Evolutionary conservation across 2,329 filamentous ascomycete species (phyloP).

Genomic region (Talaromyces sp.): DNA sequence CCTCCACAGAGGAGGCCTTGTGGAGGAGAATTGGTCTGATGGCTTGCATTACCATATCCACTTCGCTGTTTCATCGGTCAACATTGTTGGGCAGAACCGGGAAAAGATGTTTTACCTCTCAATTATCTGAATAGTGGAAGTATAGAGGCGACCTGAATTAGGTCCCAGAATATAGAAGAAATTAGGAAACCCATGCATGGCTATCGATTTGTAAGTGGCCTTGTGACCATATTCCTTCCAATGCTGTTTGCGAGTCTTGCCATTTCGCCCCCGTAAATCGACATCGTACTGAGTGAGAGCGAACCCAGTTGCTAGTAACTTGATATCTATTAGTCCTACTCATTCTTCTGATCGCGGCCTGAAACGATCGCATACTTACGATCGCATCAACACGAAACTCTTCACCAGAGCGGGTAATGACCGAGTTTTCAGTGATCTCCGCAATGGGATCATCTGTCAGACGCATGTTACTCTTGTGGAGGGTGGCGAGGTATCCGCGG

Average conservation of each 20-base stretch:
- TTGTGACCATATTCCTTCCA: conserved; percentile 20
- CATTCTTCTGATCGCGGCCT: not conserved
- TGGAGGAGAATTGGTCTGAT: conserved; percentile 16
- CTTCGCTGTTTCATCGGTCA: conserved; percentile 11
- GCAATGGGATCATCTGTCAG: conserved; percentile 17
- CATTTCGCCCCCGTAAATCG: conserved; percentile 15
- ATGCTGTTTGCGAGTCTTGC: conserved; percentile 16
- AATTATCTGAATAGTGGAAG: conserved; percentile 17
- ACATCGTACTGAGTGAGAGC: conserved; percentile 19
- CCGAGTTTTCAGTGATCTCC: conserved; percentile 13
- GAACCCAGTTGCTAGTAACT: conserved; percentile 21
- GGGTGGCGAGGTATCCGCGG: not conserved
- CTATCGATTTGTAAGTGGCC: conserved; percentile 20
- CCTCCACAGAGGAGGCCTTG: conserved; percentile 16
- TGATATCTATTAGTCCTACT: not conserved
- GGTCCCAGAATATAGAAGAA: conserved; percentile 23
- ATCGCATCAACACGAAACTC: not conserved
- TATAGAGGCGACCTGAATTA: conserved; percentile 16
- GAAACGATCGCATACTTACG: not conserved
- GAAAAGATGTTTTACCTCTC: conserved; percentile 14
- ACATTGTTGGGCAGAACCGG: not conserved
- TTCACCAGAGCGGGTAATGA: not conserved
- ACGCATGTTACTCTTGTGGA: not conserved
- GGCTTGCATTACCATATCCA: conserved; percentile 16
- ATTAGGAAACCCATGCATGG: conserved; percentile 23